Evolutionary conservation across 441 rosid species (phyloP).

Genomic region (Manihot esculenta): DNA sequence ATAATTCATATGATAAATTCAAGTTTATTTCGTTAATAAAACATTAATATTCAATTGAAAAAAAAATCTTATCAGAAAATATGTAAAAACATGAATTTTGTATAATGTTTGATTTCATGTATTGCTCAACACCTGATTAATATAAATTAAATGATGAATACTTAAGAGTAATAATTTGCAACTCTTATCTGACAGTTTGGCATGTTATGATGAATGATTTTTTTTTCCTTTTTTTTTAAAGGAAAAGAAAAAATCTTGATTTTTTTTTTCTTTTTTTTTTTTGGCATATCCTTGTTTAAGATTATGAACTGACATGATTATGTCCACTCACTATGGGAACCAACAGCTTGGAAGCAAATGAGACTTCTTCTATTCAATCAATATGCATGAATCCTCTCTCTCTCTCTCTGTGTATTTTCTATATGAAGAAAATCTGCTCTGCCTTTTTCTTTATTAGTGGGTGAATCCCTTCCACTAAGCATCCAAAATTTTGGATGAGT

Average conservation of each 20-base stretch:
- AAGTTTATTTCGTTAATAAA: no score
- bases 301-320: slow-evolving; percentile 24
- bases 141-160: neutral
- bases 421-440: neutral
- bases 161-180: neutral
- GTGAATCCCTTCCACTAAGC: slow-evolving; percentile 2
- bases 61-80: no score
- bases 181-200: slow-evolving; percentile 15
- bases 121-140: neutral
- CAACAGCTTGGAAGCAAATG: neutral
- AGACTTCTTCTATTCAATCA: neutral
- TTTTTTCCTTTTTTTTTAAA: no score
- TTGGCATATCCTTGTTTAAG: slow-evolving; percentile 1
- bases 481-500: neutral
- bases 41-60: no score
- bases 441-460: slow-evolving; percentile 1
- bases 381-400: slow-evolving; percentile 17
- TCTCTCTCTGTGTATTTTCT: neutral
- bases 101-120: no score
- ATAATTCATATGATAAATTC: no score
- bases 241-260: neutral
- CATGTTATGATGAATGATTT: slow-evolving; percentile 11
- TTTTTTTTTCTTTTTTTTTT: slow-evolving; percentile 15
- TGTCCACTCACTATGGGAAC: slow-evolving; percentile 30
- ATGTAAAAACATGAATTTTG: no score